Base-by-base conservation (phyloP, 495 filamentous ascomycete genomes). In the Xeromyces bisporus region DNA sequence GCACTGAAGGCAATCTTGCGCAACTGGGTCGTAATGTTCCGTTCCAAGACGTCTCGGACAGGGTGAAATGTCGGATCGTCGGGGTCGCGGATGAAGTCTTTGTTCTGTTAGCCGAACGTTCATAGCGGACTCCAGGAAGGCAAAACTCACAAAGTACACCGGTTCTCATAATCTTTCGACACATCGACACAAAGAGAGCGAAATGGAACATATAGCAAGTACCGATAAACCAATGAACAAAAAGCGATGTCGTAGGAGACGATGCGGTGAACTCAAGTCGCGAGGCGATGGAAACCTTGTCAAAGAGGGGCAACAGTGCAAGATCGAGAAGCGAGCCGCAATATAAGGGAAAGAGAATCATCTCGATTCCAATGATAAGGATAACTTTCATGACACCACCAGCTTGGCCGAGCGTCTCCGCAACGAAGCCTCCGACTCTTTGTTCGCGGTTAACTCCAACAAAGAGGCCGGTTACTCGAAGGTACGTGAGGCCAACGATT, bases 161-260 rank as follows among this genome's bases (percentile, higher is more conserved):
- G 29, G 64, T 77, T 37, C 89, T 72, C 76, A 99, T 77, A 31
- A 96, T 93, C 60, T 93, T 94, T 29, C 89, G 75, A 54, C 89
- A 99, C 89, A 99, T 96, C 25, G 86, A 85, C 26, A 99, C 89
- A 48, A 99, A 99, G 9, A 96, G 64, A 13, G 89, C 89, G 49
- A 99, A 99, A 48, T 99, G 89, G 53, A 99, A 99, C 89, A 99
- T 99, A 54, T 99, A 99, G 39, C 85, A 93, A 4, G 89, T 99
- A 13, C 89, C 89, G 29, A 93, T 74, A 49, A 99, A 99, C 89
- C 89, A 99, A 52, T 99, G 89, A 14, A 96, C 77, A 46, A 99
- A 99, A 12, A 86, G 70, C 4, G 82, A 91, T 0, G 83, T 93
- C 25, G 83, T 62, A 0, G 87, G 86, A 36, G 74, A 79, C 20